Conservation (phyloP, 2,329 filamentous ascomycete genomes). For the Nemania sp. region DNA sequence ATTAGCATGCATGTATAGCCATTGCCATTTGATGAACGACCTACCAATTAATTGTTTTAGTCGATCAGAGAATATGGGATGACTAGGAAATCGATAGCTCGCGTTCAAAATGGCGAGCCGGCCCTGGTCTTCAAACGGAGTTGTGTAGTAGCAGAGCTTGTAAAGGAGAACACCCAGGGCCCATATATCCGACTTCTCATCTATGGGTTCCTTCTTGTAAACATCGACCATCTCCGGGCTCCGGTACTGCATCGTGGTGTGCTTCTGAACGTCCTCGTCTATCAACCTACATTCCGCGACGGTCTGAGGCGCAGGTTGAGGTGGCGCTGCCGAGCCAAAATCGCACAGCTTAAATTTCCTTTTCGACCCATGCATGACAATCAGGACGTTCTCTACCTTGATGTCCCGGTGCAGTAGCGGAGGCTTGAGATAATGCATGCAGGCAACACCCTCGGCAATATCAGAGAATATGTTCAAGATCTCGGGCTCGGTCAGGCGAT, state of each 20-base stretch:
- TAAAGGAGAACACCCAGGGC: slow-evolving; percentile 92
- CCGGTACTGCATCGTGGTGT: slow-evolving; percentile 95
- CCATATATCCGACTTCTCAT: slow-evolving; percentile 99
- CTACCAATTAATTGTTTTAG: slow-evolving; percentile 88
- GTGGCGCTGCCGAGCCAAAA: slow-evolving; percentile 88
- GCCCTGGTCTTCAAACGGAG: slow-evolving; percentile 95
- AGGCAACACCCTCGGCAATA: slow-evolving; percentile 92
- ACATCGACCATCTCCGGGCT: slow-evolving; percentile 99
- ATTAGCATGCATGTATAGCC: slow-evolving; percentile 21
- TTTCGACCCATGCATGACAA: slow-evolving; percentile 67
- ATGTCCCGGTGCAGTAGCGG: slow-evolving; percentile 89
- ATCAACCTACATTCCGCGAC: slow-evolving; percentile 87
- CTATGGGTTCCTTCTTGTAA: slow-evolving; percentile 92
- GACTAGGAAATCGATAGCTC: slow-evolving; percentile 85
- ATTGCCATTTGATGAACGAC: slow-evolving; percentile 33
- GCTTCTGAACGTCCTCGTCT: slow-evolving; percentile 95
- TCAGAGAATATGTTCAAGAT: slow-evolving; percentile 97
- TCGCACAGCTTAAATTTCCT: slow-evolving; percentile 94
- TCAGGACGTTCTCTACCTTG: slow-evolving; percentile 97
- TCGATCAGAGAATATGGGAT: slow-evolving; percentile 86
- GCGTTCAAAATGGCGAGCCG: slow-evolving; percentile 97
- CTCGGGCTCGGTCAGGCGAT: slow-evolving; percentile 95
- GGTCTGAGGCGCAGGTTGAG: slow-evolving; percentile 81
- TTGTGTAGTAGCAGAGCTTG: slow-evolving; percentile 99
- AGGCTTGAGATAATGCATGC: slow-evolving; percentile 98